Evolutionary conservation across 2,329 filamentous ascomycete genomes (phyloP), one percentile per base, ranked within the genome.

Genomic region (Lachnellula suecica): DNA sequence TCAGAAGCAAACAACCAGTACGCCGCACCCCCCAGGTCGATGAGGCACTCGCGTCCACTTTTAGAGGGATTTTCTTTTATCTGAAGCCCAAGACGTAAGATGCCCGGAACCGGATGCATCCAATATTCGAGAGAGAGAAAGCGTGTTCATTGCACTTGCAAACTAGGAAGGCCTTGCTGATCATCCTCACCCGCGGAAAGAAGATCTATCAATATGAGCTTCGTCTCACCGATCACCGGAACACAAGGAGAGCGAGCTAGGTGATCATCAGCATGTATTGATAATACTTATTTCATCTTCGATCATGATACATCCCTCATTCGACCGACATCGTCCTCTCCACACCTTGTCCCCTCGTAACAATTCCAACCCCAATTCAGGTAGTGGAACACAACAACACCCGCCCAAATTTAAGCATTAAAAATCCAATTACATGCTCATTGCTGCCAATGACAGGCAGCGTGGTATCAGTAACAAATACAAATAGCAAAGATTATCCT

Each of bases 381-480:
- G 22, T 42, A 20, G 13, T 42, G 40, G 13, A 42, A 42, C 10
- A 23, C 7, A n/a, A 35, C 40, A 24, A 13, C 40, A 42, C 11
- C 40, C 22, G 40, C 10, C 40, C 22, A 42, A 6, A 42, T 42
- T 42, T 42, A 42, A 42, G 40, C 40, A 42, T 42, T 42, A 42
- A 42, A 42, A 19, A 42, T 42, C 40, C 40, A 42, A 42, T 11
- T 42, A 42, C 40, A 42, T 24, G 13, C 6, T 42, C 34, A 37
- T 13, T 42, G 11, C 40, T 49, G 29, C 35, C 47, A 31, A 31
- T 41, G 35, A 49, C 35, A 34, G 35, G 25, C 29, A 22, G 23
- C 25, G 47, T 49, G 47, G 47, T 49, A 49, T 49, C 47, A 22
- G 9, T 46, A 41, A 42, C 23, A 38, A n/a, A 25, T 31, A 42